A percentile compares a stretch with the other conserved stretches of the same genome.
These are phyloP conservation scores for Ajuga chamaepitys DNA, from an alignment of 257 asterid genomes.

Conservation along the genomic window DNA sequence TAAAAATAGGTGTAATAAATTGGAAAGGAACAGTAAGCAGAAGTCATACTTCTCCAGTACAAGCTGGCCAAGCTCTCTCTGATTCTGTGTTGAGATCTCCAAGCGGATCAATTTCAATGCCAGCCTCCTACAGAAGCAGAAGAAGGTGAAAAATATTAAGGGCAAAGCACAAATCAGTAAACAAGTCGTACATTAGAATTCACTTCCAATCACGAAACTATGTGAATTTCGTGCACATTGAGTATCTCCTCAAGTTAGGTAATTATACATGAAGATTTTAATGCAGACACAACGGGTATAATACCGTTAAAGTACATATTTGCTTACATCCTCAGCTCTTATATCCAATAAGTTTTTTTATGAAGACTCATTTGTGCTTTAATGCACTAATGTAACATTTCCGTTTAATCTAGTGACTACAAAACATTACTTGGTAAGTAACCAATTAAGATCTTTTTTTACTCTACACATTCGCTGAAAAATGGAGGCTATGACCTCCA, in stretches of 20 bases:
- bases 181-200: too few relatives aligned
- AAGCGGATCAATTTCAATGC: slow-evolving; percentile 73
- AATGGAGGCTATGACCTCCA: neutral
- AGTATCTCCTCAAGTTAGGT: too few relatives aligned
- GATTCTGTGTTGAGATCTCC: slow-evolving; percentile 92
- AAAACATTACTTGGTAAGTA: neutral
- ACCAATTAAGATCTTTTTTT: neutral
- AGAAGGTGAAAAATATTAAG: neutral
- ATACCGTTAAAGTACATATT: neutral
- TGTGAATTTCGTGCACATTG: too few relatives aligned
- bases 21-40: neutral
- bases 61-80: slow-evolving; percentile 86
- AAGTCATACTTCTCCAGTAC: slow-evolving; percentile 64
- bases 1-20: neutral
- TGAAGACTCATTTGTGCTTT: too few relatives aligned
- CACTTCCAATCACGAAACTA: too few relatives aligned
- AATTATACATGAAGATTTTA: neutral
- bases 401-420: neutral
- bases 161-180: too few relatives aligned
- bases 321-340: neutral
- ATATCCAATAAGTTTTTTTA: neutral
- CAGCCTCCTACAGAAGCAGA: slow-evolving; percentile 62
- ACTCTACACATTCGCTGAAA: neutral
- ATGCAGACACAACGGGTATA: too few relatives aligned
- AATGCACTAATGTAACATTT: too few relatives aligned